These are phyloP conservation scores for Epicoccum sorghinum DNA, from an alignment of 2,329 filamentous ascomycete species.

Conservation along the genomic window DNA sequence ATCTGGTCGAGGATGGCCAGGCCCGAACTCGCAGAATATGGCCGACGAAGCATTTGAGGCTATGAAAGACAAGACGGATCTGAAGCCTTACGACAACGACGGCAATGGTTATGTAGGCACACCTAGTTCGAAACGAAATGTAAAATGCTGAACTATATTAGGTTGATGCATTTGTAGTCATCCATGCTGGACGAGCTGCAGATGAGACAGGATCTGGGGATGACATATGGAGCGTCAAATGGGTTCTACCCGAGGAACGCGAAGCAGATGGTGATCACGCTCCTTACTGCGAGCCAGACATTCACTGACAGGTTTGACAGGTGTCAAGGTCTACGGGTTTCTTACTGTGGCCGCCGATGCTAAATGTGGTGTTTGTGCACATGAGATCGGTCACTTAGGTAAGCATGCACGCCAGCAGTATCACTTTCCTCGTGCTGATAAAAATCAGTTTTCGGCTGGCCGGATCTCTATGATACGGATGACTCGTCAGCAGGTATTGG, in stretches of 20 bases:
- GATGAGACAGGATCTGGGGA: constrained; percentile 18
- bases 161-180: constrained; percentile 35
- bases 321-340: constrained; percentile 30
- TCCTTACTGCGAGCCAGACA: neutral
- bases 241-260: constrained; percentile 23
- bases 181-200: constrained; percentile 30
- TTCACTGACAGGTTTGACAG: constrained; percentile 4
- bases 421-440: neutral
- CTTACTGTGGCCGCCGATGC: constrained; percentile 31
- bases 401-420: neutral
- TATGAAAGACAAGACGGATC: constrained; percentile 15
- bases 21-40: constrained; percentile 29
- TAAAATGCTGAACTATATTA: neutral
- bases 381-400: constrained; percentile 32
- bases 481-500: constrained; percentile 28
- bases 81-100: constrained; percentile 31
- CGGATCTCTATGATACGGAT: constrained; percentile 35
- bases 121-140: constrained; percentile 3
- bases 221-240: constrained; percentile 37
- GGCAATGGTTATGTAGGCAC: constrained; percentile 25
- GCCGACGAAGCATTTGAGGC: constrained; percentile 25
- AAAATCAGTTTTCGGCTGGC: constrained; percentile 30
- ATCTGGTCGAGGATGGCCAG: constrained; percentile 16
- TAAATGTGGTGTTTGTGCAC: constrained; percentile 30
- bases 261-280: constrained; percentile 16